Conservation (phyloP, 345 rosid genomes). For the Eutrema heterophyllum region DNA sequence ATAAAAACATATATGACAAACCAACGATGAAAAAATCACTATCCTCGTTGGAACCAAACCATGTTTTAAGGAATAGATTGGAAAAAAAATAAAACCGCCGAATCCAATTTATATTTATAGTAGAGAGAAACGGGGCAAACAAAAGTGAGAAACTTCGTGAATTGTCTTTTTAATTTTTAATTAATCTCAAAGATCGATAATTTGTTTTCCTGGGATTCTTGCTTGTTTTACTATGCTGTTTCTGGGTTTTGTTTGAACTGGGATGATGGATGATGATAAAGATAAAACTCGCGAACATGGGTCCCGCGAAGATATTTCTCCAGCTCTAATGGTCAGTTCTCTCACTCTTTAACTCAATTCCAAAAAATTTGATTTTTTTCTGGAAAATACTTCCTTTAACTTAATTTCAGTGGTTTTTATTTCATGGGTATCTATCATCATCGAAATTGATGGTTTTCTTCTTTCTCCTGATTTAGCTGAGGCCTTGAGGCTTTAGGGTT, state of each 20-base stretch:
- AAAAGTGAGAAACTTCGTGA: too few relatives aligned
- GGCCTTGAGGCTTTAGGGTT: background rate
- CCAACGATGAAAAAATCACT: too few relatives aligned
- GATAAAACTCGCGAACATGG: background rate
- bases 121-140: too few relatives aligned
- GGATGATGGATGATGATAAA: background rate
- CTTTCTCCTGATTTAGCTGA: background rate
- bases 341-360: background rate
- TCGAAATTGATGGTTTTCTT: background rate
- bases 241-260: constrained; percentile 13
- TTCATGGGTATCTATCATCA: background rate
- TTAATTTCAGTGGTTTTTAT: background rate
- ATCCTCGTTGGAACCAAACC: too few relatives aligned
- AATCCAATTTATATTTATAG: too few relatives aligned
- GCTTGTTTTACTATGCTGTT: background rate
- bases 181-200: background rate
- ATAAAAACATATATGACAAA: too few relatives aligned
- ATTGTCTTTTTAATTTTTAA: background rate
- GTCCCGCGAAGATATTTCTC: constrained; percentile 18
- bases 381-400: background rate
- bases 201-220: background rate
- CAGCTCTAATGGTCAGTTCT: constrained; percentile 19
- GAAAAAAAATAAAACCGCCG: too few relatives aligned
- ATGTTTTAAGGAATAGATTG: too few relatives aligned
- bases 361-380: background rate